Conservation (phyloP, 768 basidiomycete genomes). For the Coprinopsis marcescibilis region DNA sequence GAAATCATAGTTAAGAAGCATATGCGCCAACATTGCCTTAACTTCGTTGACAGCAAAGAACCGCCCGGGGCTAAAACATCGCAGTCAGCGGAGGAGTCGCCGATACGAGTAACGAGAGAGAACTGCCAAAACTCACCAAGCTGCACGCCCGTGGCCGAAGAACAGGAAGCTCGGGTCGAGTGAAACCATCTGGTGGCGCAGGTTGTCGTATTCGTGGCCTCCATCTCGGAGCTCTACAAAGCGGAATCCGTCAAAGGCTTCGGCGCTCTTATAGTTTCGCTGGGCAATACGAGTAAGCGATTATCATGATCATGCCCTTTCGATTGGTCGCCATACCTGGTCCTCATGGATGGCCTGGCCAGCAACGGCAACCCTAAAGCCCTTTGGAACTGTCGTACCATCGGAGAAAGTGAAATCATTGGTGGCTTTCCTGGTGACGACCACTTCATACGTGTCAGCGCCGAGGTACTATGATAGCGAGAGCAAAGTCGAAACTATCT, state of each 20-base stretch:
- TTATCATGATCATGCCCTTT: background rate
- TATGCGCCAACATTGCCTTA: slow-evolving; percentile 35
- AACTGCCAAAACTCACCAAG: slow-evolving; percentile 16
- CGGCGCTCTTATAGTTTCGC: slow-evolving; percentile 34
- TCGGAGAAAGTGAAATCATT: slow-evolving; percentile 39
- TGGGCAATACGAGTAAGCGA: slow-evolving; percentile 1
- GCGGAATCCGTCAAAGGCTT: slow-evolving; percentile 40
- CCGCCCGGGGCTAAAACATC: slow-evolving; percentile 29
- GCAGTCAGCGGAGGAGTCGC: background rate
- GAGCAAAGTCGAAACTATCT: slow-evolving; percentile 10
- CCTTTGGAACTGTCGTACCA: slow-evolving; percentile 31
- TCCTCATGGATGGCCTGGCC: background rate
- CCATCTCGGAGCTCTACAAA: slow-evolving; percentile 32
- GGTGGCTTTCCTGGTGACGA: slow-evolving; percentile 22
- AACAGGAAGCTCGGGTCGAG: slow-evolving; percentile 25
- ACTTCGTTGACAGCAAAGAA: slow-evolving; percentile 42
- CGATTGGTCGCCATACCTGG: background rate
- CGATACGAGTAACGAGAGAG: background rate
- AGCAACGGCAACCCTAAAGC: background rate
- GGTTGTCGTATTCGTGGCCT: slow-evolving; percentile 20
- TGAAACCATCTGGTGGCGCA: slow-evolving; percentile 28
- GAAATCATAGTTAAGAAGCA: slow-evolving; percentile 35
- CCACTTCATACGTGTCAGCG: background rate
- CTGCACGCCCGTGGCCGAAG: slow-evolving; percentile 33
- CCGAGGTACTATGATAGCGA: background rate